Conservation (phyloP, 148 eudicot species). For the Gaultheria prostrata region DNA sequence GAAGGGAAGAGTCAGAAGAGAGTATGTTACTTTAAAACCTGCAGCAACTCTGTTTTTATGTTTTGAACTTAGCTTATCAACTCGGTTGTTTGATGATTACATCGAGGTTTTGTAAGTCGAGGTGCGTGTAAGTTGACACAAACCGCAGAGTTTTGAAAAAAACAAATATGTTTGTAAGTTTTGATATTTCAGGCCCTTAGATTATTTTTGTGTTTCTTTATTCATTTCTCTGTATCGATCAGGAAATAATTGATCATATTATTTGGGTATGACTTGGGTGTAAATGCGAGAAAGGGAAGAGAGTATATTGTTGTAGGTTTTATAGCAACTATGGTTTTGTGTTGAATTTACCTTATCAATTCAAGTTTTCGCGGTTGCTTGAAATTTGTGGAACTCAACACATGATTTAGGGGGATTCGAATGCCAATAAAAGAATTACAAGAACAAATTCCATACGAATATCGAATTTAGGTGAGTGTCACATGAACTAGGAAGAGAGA, state of each 20-base stretch:
- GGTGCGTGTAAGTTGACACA: no score
- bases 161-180: no score
- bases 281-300: background rate
- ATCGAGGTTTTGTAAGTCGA: no score
- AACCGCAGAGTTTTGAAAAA: no score
- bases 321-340: background rate
- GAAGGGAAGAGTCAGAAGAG: no score
- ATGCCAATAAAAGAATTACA: background rate
- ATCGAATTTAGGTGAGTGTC: background rate
- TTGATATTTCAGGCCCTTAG: no score
- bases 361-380: background rate
- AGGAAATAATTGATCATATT: no score
- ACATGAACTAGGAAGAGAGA: background rate
- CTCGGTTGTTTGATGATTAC: no score
- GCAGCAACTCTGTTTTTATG: background rate
- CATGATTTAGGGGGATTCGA: background rate
- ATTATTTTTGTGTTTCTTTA: no score
- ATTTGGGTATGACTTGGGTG: background rate
- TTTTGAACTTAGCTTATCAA: background rate
- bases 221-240: no score
- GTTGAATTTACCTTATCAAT: background rate
- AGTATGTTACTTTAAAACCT: background rate
- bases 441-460: background rate
- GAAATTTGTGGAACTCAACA: background rate
- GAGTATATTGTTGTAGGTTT: background rate